A percentile compares a stretch with the other conserved stretches of the same genome.
phyloP scores from a whole-genome alignment of 208 protist species.

The Leptomonas pyrrhocoris region DNA sequence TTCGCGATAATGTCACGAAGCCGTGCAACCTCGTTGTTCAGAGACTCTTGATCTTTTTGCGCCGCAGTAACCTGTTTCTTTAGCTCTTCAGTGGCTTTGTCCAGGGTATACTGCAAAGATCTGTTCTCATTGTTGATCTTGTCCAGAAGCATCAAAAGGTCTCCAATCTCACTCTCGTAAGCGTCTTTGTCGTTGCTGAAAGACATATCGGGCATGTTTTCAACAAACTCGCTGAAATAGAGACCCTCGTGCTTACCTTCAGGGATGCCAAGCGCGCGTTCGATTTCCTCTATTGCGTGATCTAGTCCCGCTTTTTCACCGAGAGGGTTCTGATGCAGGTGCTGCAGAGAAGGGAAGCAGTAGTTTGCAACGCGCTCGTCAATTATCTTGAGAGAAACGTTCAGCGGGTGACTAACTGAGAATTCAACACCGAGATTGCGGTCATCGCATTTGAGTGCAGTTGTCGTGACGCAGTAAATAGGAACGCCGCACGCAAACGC shows the following conservation, averaged over 20 bases:
- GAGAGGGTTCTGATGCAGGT: conserved; percentile 30
- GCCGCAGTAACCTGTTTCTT: conserved; percentile 45
- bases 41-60: conserved; percentile 49
- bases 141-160: conserved; percentile 56
- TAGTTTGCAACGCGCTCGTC: conserved; percentile 34
- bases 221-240: conserved; percentile 52
- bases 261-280: conserved; percentile 33
- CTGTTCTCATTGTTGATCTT: conserved; percentile 61
- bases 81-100: conserved; percentile 45
- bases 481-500: conserved; percentile 43
- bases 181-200: conserved; percentile 51
- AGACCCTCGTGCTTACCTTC: conserved; percentile 47
- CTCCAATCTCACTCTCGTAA: conserved; percentile 74
- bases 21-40: conserved; percentile 37
- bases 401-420: conserved; percentile 36
- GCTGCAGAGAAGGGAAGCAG: conserved; percentile 40
- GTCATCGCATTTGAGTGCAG: conserved; percentile 10
- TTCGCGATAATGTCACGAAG: conserved; percentile 54
- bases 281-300: conserved; percentile 47
- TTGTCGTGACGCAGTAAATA: conserved; percentile 36
- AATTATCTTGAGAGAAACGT: conserved; percentile 29
- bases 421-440: conserved; percentile 41
- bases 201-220: conserved; percentile 33
- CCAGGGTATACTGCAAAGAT: conserved; percentile 53
- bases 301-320: conserved; percentile 50